Evolutionary conservation across 2,329 filamentous ascomycete genomes (phyloP).

Genomic region (Nothopassalora personata): DNA sequence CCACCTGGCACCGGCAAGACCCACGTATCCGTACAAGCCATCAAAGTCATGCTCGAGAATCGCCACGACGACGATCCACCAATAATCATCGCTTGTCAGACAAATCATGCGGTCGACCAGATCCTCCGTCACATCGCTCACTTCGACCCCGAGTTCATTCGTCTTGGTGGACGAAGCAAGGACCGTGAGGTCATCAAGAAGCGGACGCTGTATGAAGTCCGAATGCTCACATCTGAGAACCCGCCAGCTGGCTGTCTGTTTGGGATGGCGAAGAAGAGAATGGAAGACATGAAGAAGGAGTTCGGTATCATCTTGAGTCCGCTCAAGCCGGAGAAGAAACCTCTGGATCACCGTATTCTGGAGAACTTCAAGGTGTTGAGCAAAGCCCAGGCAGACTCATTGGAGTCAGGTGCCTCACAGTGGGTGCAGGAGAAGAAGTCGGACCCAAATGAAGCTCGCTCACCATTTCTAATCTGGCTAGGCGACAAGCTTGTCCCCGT

Average conservation of each 20-base stretch:
- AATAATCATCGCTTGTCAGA: slow-evolving; percentile 77
- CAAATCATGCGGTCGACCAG: slow-evolving; percentile 86
- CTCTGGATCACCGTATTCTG: slow-evolving; percentile 54
- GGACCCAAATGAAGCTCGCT: slow-evolving; percentile 20
- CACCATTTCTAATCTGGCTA: slow-evolving; percentile 53
- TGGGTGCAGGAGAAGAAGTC: slow-evolving; percentile 30
- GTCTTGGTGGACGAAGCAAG: slow-evolving; percentile 64
- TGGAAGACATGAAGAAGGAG: slow-evolving; percentile 41
- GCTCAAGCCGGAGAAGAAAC: slow-evolving; percentile 36
- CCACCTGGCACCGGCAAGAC: slow-evolving; percentile 80
- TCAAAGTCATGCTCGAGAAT: slow-evolving; percentile 62
- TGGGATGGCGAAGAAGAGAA: slow-evolving; percentile 35
- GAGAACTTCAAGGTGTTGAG: slow-evolving; percentile 54
- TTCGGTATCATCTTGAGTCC: slow-evolving; percentile 42
- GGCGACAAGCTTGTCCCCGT: slow-evolving; percentile 47
- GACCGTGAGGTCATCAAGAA: slow-evolving; percentile 58
- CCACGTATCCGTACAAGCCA: slow-evolving; percentile 66
- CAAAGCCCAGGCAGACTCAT: slow-evolving; percentile 56
- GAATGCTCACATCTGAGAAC: slow-evolving; percentile 32
- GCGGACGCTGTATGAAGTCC: slow-evolving; percentile 61
- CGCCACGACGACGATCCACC: slow-evolving; percentile 54
- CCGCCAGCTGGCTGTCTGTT: slow-evolving; percentile 39
- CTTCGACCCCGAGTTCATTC: slow-evolving; percentile 59
- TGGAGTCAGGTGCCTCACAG: slow-evolving; percentile 46
- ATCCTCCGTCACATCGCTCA: slow-evolving; percentile 59